Percentiles rank a stretch among this genome's conserved stretches.
phyloP scores from a whole-genome alignment of 345 rosid species.

The Sisymbrium irio region DNA sequence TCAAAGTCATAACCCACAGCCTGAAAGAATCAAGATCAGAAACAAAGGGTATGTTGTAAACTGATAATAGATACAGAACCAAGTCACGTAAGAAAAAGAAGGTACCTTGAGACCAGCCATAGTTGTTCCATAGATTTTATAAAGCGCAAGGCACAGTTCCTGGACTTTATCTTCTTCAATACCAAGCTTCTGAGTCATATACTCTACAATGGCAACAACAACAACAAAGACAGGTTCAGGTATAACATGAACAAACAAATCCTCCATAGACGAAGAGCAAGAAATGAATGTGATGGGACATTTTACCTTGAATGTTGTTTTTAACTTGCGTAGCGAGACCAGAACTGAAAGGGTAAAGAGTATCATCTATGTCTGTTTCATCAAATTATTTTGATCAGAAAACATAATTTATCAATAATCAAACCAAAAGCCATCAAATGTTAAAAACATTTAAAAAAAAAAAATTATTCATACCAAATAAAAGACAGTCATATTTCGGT shows the following conservation, averaged over 20 bases:
- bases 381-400: not conserved
- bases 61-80: too few relatives aligned
- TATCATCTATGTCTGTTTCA: conserved; percentile 59
- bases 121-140: conserved; percentile 87
- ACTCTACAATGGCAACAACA: conserved; percentile 44
- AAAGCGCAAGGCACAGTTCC: conserved; percentile 61
- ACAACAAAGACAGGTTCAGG: conserved; percentile 2
- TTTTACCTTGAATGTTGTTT: conserved; percentile 73
- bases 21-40: conserved; percentile 32
- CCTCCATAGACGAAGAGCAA: not conserved
- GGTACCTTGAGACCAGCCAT: conserved; percentile 95
- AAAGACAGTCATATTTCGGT: conserved; percentile 50
- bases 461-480: conserved; percentile 40
- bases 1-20: conserved; percentile 83
- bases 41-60: too few relatives aligned
- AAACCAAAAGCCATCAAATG: not conserved
- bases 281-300: not conserved
- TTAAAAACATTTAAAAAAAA: not conserved
- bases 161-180: conserved; percentile 56
- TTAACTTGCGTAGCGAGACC: conserved; percentile 57
- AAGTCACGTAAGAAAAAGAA: not conserved
- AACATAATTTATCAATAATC: conserved; percentile 1
- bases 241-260: not conserved
- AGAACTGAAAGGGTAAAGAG: conserved; percentile 74
- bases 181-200: conserved; percentile 70